These are phyloP conservation scores for Stenocarpella maydis DNA, from an alignment of 2,329 filamentous ascomycete species.

Conservation along the genomic window DNA sequence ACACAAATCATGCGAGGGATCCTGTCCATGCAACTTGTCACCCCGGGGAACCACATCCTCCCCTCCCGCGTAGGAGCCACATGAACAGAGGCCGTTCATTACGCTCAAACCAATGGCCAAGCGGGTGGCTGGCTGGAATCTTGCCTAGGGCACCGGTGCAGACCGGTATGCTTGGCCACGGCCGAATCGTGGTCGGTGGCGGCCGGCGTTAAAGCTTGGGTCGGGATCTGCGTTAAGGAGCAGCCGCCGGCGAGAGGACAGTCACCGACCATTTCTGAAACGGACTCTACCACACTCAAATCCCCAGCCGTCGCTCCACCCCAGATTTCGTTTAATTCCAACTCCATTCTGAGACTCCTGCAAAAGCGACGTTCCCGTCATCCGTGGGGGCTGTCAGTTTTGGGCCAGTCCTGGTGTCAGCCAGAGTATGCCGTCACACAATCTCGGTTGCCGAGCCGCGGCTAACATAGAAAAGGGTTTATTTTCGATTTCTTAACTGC, in stretches of 20 bases:
- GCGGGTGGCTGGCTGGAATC: conserved; percentile 1
- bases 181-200: not conserved
- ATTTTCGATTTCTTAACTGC: conserved; percentile 36
- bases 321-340: not conserved
- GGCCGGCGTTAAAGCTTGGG: conserved; percentile 4
- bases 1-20: not conserved
- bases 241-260: conserved; percentile 20
- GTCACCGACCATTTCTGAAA: conserved; percentile 31
- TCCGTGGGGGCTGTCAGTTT: not conserved
- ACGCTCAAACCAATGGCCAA: not conserved
- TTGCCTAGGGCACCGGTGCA: conserved; percentile 4
- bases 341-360: not conserved
- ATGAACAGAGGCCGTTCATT: not conserved
- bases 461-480: conserved; percentile 33
- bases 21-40: conserved; percentile 1
- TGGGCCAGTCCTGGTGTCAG: not conserved
- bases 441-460: conserved; percentile 20
- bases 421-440: not conserved
- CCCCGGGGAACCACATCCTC: not conserved
- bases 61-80: not conserved
- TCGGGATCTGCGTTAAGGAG: conserved; percentile 28
- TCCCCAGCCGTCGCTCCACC: not conserved
- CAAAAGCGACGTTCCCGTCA: not conserved
- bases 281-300: conserved; percentile 24
- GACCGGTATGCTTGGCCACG: not conserved